Evolutionary conservation across 2,329 filamentous ascomycete species (phyloP), one percentile per base, ranked within the genome.

Genomic region (Aspergillus sp.): DNA sequence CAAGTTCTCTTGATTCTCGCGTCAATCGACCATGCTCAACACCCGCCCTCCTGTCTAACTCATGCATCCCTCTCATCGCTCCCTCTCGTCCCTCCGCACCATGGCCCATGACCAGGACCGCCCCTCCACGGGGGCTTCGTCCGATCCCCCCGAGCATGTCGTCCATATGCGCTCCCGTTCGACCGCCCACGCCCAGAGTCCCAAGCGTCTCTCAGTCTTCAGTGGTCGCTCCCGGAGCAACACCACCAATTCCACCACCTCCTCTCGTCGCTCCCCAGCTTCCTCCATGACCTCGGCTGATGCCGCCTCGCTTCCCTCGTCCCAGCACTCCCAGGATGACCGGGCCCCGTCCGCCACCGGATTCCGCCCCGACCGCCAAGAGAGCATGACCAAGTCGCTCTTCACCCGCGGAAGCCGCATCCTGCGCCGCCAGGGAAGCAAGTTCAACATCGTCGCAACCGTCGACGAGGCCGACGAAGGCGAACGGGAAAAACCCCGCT

Each of bases 201-300:
- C 72, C 17, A 74, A 68, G 58, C 69, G 71, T 25, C 50, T 72
- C 11, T 75, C 72, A 0, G 68, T 75, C 50, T 74, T 75, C 32
- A 64, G 64, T 47, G 66, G 68, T 32, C 71, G 72, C 16, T 71
- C 72, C 6, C 62, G 72, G 54, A 74, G 71, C 56, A 75, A 75
- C 38, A 78, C 77, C 20, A 79, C 76, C 55, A 84, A 79, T 9
- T 80, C 81, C 1, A 76, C 73, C 58, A 56, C 77, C 40, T 77
- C 78, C 17, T 71, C 70, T 16, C 68, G 65, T 54, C 74, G 70
- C 41, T 78, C 77, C 14, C 75, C 78, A n/a, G 72, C 71, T 38
- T 74, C 73, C 16, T 73, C 72, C 17, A 70, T 73, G 70, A 68
- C 68, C 34, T 73, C 69, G 20, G 59, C 59, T 32, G 71, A 73